Conservation (phyloP, 2,329 filamentous ascomycete genomes). For the Diaporthe sp. region DNA sequence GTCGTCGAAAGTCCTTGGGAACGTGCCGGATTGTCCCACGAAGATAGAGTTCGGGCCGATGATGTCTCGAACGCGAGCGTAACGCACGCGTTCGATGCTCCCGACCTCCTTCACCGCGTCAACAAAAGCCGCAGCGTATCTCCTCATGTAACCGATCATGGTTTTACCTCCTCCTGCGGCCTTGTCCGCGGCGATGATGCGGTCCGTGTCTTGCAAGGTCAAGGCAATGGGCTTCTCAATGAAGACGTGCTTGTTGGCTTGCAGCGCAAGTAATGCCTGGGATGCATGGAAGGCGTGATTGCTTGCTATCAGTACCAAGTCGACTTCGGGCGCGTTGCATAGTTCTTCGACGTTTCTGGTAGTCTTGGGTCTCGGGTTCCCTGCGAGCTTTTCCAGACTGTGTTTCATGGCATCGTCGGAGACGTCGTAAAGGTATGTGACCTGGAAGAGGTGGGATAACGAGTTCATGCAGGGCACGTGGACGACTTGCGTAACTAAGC, state of each 20-base stretch:
- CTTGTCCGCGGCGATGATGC: slow-evolving; percentile 64
- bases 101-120: slow-evolving; percentile 64
- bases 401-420: slow-evolving; percentile 52
- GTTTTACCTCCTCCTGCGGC: slow-evolving; percentile 56
- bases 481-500: slow-evolving; percentile 56
- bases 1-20: neutral
- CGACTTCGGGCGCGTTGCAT: slow-evolving; percentile 57
- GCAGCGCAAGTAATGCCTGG: slow-evolving; percentile 65
- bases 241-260: slow-evolving; percentile 68
- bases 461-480: slow-evolving; percentile 66
- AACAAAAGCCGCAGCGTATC: slow-evolving; percentile 70
- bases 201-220: slow-evolving; percentile 59
- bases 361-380: slow-evolving; percentile 44
- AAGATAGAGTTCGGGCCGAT: slow-evolving; percentile 18
- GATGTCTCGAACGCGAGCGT: slow-evolving; percentile 13
- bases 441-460: slow-evolving; percentile 59
- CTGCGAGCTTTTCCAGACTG: slow-evolving; percentile 46
- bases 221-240: slow-evolving; percentile 72
- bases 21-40: slow-evolving; percentile 12
- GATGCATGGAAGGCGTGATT: slow-evolving; percentile 68
- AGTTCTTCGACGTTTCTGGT: slow-evolving; percentile 58
- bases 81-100: neutral
- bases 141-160: slow-evolving; percentile 73
- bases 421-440: slow-evolving; percentile 66
- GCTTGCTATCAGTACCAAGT: slow-evolving; percentile 49